These are phyloP conservation scores for Lentinus polychrous DNA, from an alignment of 1,284 basidiomycete species.

Conservation along the genomic window DNA sequence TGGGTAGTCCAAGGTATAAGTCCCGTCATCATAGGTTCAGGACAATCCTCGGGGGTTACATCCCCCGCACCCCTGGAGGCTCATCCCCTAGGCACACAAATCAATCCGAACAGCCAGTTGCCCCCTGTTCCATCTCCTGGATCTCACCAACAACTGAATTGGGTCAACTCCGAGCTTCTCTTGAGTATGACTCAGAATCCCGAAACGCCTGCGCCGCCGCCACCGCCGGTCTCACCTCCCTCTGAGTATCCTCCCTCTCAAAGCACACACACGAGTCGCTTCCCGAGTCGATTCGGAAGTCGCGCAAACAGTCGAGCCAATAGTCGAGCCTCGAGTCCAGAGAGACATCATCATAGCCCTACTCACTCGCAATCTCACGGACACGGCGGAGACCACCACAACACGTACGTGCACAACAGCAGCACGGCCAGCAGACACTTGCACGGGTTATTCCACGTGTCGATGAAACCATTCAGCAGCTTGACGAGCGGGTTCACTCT, in stretches of 20 bases:
- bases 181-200: constrained; percentile 47
- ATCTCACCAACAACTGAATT: constrained; percentile 48
- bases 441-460: constrained; percentile 47
- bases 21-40: constrained; percentile 28
- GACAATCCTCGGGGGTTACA: constrained; percentile 20
- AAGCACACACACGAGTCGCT: constrained; percentile 7
- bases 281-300: constrained; percentile 30
- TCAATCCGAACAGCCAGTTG: constrained; percentile 17
- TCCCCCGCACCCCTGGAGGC: constrained; percentile 24
- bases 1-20: constrained; percentile 41
- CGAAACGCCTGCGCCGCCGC: constrained; percentile 19
- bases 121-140: constrained; percentile 18
- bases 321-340: constrained; percentile 43
- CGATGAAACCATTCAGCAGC: constrained; percentile 56
- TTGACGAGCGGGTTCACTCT: constrained; percentile 29
- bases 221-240: constrained; percentile 17
- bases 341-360: constrained; percentile 23
- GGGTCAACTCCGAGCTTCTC: constrained; percentile 78
- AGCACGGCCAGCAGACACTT: constrained; percentile 42
- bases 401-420: constrained; percentile 44
- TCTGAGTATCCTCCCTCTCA: not conserved
- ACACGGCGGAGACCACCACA: constrained; percentile 11
- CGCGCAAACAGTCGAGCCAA: constrained; percentile 27
- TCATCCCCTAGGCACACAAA: constrained; percentile 9
- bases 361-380: constrained; percentile 12